phyloP scores from a whole-genome alignment of 805 yeast species.

The Starmera quercuum region DNA sequence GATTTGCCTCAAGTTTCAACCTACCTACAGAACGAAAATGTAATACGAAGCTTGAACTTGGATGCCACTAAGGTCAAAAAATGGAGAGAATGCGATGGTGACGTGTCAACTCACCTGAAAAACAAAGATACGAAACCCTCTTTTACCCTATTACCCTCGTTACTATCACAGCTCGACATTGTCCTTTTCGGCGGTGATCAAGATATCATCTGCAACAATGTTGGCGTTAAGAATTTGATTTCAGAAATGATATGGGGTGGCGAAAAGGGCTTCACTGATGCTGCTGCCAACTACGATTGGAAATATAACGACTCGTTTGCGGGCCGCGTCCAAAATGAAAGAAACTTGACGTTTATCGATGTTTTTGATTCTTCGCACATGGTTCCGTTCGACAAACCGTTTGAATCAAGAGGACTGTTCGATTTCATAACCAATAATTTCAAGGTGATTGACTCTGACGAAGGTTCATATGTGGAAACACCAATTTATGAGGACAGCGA shows the following conservation, averaged over 20 bases:
- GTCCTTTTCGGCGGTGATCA: constrained; percentile 80
- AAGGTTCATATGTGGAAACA: constrained; percentile 15
- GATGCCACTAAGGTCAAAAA: constrained; percentile 24
- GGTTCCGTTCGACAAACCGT: constrained; percentile 84
- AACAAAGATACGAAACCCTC: constrained; percentile 54
- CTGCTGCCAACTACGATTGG: constrained; percentile 32
- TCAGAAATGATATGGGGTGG: constrained; percentile 60
- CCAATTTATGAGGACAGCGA: constrained; percentile 13
- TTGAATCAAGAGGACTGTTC: constrained; percentile 59
- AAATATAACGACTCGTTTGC: constrained; percentile 31
- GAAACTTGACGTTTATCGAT: constrained; percentile 70
- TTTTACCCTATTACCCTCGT: constrained; percentile 54
- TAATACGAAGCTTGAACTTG: constrained; percentile 47
- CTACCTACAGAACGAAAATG: constrained; percentile 42
- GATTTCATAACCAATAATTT: constrained; percentile 33
- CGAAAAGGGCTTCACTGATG: constrained; percentile 24
- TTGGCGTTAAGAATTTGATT: constrained; percentile 67
- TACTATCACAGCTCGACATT: constrained; percentile 52
- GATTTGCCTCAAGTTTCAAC: constrained; percentile 44
- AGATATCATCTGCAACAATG: constrained; percentile 81
- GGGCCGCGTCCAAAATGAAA: constrained; percentile 44
- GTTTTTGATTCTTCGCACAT: constrained; percentile 81
- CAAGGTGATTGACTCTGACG: constrained; percentile 8
- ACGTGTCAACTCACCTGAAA: constrained; percentile 44
- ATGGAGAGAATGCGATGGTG: constrained; percentile 77